Evolutionary conservation across 805 yeast genomes (phyloP).

Genomic region (Spathaspora girioi): DNA sequence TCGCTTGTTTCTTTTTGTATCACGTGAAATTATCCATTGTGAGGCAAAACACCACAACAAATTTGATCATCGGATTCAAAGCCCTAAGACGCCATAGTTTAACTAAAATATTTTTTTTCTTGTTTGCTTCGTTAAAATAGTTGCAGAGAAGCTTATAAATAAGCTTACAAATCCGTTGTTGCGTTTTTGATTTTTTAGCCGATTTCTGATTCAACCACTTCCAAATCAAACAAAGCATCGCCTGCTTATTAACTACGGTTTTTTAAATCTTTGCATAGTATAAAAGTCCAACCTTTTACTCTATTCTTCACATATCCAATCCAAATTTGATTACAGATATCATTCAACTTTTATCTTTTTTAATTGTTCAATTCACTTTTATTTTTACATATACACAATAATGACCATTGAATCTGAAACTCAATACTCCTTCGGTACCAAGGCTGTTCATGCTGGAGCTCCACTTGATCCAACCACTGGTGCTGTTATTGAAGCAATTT

Average conservation of each 20-base stretch:
- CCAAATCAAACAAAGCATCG: background rate
- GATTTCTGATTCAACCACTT: too few relatives aligned
- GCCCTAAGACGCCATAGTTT: slow-evolving; percentile 1
- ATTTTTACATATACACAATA: slow-evolving; percentile 1
- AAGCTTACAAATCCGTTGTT: background rate
- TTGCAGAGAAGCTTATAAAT: background rate
- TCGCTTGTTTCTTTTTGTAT: background rate
- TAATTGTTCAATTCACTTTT: background rate
- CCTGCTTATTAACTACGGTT: background rate
- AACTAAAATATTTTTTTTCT: background rate
- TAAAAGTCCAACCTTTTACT: slow-evolving; percentile 15
- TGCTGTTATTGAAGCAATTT: slow-evolving; percentile 82
- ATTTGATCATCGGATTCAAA: background rate
- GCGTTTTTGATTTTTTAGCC: background rate
- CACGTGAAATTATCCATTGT: background rate
- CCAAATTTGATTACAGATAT: slow-evolving; percentile 3
- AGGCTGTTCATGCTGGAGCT: slow-evolving; percentile 83
- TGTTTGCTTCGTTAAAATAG: background rate
- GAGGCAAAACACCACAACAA: background rate
- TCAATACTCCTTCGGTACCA: slow-evolving; percentile 61
- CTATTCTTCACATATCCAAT: background rate
- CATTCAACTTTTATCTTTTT: slow-evolving; percentile 8
- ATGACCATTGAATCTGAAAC: slow-evolving; percentile 38
- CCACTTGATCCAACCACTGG: slow-evolving; percentile 70
- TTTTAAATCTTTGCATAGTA: background rate